A percentile compares a stretch with the other conserved stretches of the same genome.
phyloP scores from a whole-genome alignment of 768 basidiomycete species.

The Phanerochaete sordida region DNA sequence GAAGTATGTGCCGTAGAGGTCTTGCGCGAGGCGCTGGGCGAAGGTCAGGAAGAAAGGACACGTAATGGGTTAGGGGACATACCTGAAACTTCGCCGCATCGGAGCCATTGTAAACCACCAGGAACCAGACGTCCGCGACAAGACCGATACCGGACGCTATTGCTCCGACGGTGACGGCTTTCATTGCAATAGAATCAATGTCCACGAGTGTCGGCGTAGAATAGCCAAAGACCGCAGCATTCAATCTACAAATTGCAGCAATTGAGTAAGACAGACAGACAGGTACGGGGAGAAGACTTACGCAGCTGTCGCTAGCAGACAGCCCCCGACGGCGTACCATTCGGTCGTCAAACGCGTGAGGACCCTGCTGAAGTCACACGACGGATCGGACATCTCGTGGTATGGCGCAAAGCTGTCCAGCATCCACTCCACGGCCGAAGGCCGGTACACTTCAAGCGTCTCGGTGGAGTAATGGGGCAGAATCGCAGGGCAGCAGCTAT shows the following conservation, averaged over 20 bases:
- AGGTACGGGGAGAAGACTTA: constrained; percentile 23
- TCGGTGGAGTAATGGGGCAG: constrained; percentile 18
- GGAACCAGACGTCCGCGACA: constrained; percentile 60
- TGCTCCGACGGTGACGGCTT: constrained; percentile 54
- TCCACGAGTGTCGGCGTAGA: constrained; percentile 45
- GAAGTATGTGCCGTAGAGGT: constrained; percentile 57
- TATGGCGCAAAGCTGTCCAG: constrained; percentile 56
- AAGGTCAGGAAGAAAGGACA: too few relatives aligned
- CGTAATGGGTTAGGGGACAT: too few relatives aligned
- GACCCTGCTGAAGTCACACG: constrained; percentile 1
- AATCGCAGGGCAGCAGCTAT: constrained; percentile 2
- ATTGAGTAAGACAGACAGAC: not conserved
- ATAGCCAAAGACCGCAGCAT: constrained; percentile 64
- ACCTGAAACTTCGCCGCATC: constrained; percentile 53
- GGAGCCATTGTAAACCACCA: constrained; percentile 57
- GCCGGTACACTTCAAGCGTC: constrained; percentile 21
- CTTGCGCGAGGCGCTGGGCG: constrained; percentile 43
- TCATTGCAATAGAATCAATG: constrained; percentile 43
- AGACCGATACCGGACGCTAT: constrained; percentile 65
- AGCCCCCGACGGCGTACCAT: constrained; percentile 64
- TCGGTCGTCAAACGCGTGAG: constrained; percentile 53
- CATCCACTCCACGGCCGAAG: constrained; percentile 14
- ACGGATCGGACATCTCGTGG: constrained; percentile 28
- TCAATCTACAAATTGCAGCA: constrained; percentile 26
- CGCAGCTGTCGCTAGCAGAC: constrained; percentile 62